Percentiles rank a stretch among this genome's conserved stretches.
These are phyloP conservation scores for Funneliformis caledonium DNA, from an alignment of 371 early-diverging fungal genomes.

Conservation along the genomic window DNA sequence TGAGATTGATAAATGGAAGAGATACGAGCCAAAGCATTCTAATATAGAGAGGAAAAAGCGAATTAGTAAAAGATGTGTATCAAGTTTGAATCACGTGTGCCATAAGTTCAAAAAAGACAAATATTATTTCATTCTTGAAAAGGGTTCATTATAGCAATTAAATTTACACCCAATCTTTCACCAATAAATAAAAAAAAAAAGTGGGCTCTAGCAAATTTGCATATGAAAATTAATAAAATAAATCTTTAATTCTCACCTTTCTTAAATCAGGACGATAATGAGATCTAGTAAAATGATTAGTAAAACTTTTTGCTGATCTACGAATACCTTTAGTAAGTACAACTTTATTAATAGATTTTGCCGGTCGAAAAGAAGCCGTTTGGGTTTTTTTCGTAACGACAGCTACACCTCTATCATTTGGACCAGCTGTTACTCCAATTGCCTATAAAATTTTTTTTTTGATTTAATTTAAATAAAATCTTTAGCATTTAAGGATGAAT, in stretches of 20 bases:
- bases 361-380: constrained; percentile 57
- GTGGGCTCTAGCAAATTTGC: constrained; percentile 53
- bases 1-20: constrained; percentile 72
- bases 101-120: background rate
- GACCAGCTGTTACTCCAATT: constrained; percentile 64
- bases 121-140: constrained; percentile 19
- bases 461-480: background rate
- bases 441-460: constrained; percentile 51
- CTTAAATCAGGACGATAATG: constrained; percentile 83
- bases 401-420: constrained; percentile 61
- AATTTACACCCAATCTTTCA: constrained; percentile 48
- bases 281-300: constrained; percentile 66
- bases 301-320: constrained; percentile 71
- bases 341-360: constrained; percentile 59
- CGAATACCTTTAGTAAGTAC: constrained; percentile 71
- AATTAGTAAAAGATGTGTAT: constrained; percentile 36
- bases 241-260: constrained; percentile 54
- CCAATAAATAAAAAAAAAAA: constrained; percentile 44
- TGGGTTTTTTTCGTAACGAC: constrained; percentile 68
- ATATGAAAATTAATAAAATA: background rate
- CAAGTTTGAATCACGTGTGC: background rate
- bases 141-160: constrained; percentile 46
- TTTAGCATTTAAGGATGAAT: background rate
- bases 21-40: constrained; percentile 81
- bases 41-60: constrained; percentile 42